Conservation (phyloP, 2,329 filamentous ascomycete genomes). For the Leptoxyphium fumago region DNA sequence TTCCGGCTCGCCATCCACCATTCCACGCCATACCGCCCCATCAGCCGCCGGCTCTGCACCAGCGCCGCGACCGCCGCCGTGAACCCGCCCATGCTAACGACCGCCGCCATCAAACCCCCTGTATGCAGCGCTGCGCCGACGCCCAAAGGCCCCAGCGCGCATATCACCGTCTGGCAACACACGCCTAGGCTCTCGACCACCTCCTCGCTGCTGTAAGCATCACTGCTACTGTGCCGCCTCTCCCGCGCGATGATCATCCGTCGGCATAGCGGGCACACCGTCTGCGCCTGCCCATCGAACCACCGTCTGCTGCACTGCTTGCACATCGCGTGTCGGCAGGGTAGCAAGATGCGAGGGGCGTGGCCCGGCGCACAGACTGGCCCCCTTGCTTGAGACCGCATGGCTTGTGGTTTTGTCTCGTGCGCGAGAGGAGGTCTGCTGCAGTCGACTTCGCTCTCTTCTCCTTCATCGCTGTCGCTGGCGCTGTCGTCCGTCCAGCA, state of each 20-base stretch:
- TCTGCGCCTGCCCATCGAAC: neutral
- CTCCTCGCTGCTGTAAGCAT: neutral
- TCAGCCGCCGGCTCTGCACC: neutral
- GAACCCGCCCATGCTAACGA: neutral
- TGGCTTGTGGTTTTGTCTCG: no score
- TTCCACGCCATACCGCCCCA: neutral
- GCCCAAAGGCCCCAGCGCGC: neutral
- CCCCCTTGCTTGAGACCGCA: no score
- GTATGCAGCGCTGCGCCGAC: neutral
- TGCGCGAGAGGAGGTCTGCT: no score
- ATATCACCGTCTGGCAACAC: neutral
- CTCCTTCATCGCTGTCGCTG: no score
- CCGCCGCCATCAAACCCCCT: neutral
- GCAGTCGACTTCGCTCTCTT: no score
- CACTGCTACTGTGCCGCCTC: neutral
- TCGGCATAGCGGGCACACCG: neutral
- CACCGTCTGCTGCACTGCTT: neutral
- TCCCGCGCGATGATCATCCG: neutral
- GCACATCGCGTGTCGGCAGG: neutral
- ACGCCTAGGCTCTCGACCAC: neutral
- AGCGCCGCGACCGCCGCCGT: neutral
- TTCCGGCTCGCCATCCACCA: neutral
- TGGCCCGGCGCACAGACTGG: no score
- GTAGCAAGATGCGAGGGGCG: neutral
- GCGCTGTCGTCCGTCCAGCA: neutral